Evolutionary conservation across 495 filamentous ascomycete species (phyloP).

Genomic region (Penicillium steckii): DNA sequence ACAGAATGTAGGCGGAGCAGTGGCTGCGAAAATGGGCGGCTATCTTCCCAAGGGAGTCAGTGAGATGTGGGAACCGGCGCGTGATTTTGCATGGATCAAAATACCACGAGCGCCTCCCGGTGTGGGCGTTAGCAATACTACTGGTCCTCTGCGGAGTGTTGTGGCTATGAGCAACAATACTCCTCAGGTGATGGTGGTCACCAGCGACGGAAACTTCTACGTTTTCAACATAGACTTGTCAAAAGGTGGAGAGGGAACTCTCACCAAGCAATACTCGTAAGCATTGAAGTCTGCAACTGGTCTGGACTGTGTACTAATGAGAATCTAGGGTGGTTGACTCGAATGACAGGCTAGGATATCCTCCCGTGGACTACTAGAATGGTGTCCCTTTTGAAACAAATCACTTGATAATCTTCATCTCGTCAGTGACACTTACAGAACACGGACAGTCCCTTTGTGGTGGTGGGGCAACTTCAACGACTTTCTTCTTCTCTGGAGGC

Average conservation of each 20-base stretch:
- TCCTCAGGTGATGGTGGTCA: slow-evolving; percentile 97
- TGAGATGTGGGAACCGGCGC: slow-evolving; percentile 94
- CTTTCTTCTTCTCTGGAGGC: not conserved
- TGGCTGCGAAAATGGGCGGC: slow-evolving; percentile 83
- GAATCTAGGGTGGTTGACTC: slow-evolving; percentile 47
- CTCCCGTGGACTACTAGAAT: slow-evolving; percentile 48
- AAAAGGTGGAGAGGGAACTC: slow-evolving; percentile 87
- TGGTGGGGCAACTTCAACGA: not conserved
- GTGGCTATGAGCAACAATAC: slow-evolving; percentile 92
- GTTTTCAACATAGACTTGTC: slow-evolving; percentile 95
- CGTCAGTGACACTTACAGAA: too few relatives aligned
- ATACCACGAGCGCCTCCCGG: slow-evolving; percentile 63
- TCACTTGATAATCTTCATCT: too few relatives aligned
- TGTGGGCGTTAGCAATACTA: slow-evolving; percentile 34
- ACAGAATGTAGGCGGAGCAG: slow-evolving; percentile 86
- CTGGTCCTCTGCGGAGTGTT: slow-evolving; percentile 68
- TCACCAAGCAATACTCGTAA: slow-evolving; percentile 88
- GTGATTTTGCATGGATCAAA: slow-evolving; percentile 96
- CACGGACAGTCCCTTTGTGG: too few relatives aligned
- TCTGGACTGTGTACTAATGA: slow-evolving; percentile 2
- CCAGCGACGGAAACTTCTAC: slow-evolving; percentile 91
- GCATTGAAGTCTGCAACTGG: slow-evolving; percentile 24
- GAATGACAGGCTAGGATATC: slow-evolving; percentile 51
- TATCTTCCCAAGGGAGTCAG: slow-evolving; percentile 90
- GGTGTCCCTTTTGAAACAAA: too few relatives aligned